Base-by-base conservation (phyloP, 371 early-diverging fungal genomes). In the Parasitella parasitica region DNA sequence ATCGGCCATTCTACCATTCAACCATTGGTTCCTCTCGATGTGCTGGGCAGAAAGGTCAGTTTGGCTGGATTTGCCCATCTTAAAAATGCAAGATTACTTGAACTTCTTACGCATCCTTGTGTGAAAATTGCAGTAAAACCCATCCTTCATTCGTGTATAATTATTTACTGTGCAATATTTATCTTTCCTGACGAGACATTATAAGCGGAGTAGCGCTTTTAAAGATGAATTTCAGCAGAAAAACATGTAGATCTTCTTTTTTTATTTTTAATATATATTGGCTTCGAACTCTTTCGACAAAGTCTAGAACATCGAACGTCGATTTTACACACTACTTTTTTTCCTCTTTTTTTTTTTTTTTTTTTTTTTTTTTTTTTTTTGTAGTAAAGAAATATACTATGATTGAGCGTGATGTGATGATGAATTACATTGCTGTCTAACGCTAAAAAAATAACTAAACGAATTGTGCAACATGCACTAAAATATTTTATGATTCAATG, bases 1-100 rank as follows among this genome's bases (percentile, higher is more conserved):
- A 68, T 68, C 69, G 69, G 69, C 59, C 68, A 54, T 68, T 68
- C 64, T 63, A 60, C 63, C 18, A 59, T 6, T 12, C 13, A 22
- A 16, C 63, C 56, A 68, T 68, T 68, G 69, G 69, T 68, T 68
- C 69, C 59, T 63, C 36, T 46, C 5, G 20, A 12, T 20, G 18
- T 41, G 43, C 20, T 43, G 43, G 20, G n/a, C n/a, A 43, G 11
- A 41, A 43, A 43, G 22, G 22, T 18, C 3, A 9, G 20, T 41
- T 41, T 41, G 20, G 38, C 38, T 39, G 39, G 6, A 39, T 39
- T 7, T 15, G 13, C 16, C 3, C 22, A 22, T 9, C 11, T 18
- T 43, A 20, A 22, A 43, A 7, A 43, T 43, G 43, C 22, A n/a
- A n/a, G n/a, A 20, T 43, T 12, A 43, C 22, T 20, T 22, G 9